Percentiles rank a stretch among this genome's conserved stretches.
Evolutionary conservation across 1,284 basidiomycete genomes (phyloP).

Genomic region (Flammula alnicola): DNA sequence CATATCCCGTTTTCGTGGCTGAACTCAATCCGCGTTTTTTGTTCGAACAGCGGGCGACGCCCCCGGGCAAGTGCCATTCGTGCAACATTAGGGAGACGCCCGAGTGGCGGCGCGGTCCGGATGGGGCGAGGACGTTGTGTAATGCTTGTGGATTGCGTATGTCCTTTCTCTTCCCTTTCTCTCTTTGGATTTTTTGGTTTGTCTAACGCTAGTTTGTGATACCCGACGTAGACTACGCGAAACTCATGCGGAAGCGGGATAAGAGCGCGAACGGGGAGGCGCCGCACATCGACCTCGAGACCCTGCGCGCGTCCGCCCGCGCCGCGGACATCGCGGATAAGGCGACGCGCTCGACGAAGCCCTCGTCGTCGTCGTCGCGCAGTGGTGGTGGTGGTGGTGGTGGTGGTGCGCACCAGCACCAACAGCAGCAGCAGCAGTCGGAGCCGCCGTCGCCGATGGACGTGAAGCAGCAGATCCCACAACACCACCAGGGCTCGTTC

Average conservation of each 20-base stretch:
- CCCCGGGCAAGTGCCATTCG: constrained; percentile 82
- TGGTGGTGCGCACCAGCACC: no score
- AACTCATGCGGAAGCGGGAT: constrained; percentile 75
- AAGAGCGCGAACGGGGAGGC: constrained; percentile 61
- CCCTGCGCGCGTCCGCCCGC: constrained; percentile 70
- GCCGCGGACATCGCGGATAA: constrained; percentile 54
- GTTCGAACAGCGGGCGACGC: constrained; percentile 69
- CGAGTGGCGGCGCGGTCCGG: constrained; percentile 82
- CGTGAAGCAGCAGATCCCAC: constrained; percentile 21
- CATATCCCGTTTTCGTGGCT: constrained; percentile 14
- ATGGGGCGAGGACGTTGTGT: constrained; percentile 79
- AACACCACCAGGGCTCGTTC: constrained; percentile 62
- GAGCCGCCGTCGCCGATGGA: constrained; percentile 29
- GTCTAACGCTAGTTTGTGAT: constrained; percentile 12
- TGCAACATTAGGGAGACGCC: constrained; percentile 84
- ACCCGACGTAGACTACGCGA: constrained; percentile 66
- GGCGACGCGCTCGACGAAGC: constrained; percentile 26
- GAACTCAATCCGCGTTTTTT: constrained; percentile 31
- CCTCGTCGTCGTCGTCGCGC: constrained; percentile 21
- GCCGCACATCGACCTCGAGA: constrained; percentile 72
- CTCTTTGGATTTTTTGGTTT: constrained; percentile 10
- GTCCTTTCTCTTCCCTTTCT: constrained; percentile 40
- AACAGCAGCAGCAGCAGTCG: constrained; percentile 18
- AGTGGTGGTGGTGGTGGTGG: no score
- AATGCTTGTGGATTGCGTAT: constrained; percentile 83